phyloP scores from a whole-genome alignment of 768 basidiomycete species.

The Calocera viscosa region DNA sequence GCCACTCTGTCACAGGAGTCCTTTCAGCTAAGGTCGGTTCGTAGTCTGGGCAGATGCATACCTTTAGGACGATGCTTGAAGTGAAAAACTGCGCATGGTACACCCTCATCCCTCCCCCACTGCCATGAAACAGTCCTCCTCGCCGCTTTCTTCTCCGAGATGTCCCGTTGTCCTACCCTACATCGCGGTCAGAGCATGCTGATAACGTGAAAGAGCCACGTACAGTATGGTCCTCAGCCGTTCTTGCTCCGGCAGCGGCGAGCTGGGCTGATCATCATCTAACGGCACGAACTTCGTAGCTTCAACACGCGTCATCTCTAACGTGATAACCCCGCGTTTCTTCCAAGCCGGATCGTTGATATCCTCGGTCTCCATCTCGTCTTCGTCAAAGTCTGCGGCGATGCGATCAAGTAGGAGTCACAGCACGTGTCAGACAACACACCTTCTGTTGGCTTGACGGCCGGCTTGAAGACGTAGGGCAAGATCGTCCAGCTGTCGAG shows the following conservation, averaged over 20 bases:
- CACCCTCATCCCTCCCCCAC: neutral
- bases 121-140: neutral
- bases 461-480: neutral
- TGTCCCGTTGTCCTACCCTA: neutral
- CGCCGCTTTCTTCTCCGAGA: neutral
- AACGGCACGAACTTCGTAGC: neutral
- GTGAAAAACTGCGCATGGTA: neutral
- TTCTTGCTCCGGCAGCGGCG: neutral
- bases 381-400: slow-evolving; percentile 2
- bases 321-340: neutral
- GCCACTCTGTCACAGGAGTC: neutral
- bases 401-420: neutral
- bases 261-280: neutral
- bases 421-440: neutral
- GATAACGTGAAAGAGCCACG: neutral
- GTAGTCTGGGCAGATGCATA: neutral
- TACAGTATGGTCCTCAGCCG: neutral
- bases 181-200: neutral
- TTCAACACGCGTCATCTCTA: neutral
- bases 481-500: neutral
- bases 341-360: neutral
- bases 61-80: slow-evolving; percentile 4
- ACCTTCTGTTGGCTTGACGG: neutral
- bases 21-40: neutral
- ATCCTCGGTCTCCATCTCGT: neutral